phyloP scores from a whole-genome alignment of 2,329 filamentous ascomycete genomes.

The Chrysoporthe austroafricana region DNA sequence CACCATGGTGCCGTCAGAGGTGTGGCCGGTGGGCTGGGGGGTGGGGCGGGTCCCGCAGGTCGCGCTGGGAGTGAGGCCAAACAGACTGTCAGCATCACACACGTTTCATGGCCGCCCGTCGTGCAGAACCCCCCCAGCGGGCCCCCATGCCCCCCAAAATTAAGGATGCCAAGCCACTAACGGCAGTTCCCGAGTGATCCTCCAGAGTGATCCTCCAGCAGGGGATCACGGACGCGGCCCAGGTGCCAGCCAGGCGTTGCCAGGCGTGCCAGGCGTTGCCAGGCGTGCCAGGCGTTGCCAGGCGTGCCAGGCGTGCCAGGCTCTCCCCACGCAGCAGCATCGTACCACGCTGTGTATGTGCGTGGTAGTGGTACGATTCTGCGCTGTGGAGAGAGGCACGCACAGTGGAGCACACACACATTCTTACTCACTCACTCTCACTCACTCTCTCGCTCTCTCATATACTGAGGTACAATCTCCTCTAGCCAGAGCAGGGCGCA shows the following conservation, averaged over 20 bases:
- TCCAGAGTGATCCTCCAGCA: background rate
- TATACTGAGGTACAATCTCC: too few species aligned
- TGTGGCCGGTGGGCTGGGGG: background rate
- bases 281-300: background rate
- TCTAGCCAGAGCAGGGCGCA: too few species aligned
- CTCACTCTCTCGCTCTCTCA: too few species aligned
- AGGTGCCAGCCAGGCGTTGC: too few species aligned
- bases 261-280: too few species aligned
- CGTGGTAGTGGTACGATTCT: too few species aligned
- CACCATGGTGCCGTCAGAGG: too few species aligned
- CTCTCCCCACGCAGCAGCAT: background rate
- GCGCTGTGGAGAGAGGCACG: too few species aligned
- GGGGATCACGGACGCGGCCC: background rate
- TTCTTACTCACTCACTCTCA: too few species aligned
- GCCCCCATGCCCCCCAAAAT: background rate
- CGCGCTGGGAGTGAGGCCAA: background rate
- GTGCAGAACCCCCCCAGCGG: background rate
- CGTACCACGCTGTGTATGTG: background rate
- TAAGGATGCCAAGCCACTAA: slow-evolving; percentile 5
- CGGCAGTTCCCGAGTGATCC: background rate
- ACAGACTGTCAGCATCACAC: slow-evolving; percentile 10
- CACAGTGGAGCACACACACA: too few species aligned
- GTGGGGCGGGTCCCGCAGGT: background rate
- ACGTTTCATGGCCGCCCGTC: background rate
- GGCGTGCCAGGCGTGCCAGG: background rate